Evolutionary conservation across 371 early-diverging fungal species (phyloP), one percentile per base, ranked within the genome.

Genomic region (Mucor ambiguus): DNA sequence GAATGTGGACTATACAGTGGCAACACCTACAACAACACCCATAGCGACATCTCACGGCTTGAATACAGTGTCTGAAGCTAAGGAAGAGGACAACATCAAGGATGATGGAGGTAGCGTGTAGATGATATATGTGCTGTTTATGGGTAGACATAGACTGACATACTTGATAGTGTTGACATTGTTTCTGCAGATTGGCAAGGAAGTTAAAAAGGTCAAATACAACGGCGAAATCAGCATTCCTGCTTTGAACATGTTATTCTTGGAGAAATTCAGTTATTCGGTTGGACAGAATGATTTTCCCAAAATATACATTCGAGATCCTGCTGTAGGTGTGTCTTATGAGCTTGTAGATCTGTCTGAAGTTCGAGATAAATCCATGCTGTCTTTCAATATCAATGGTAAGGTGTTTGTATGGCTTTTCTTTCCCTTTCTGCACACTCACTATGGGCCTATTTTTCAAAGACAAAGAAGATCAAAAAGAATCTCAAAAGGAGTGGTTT

Each of bases 301-400:
- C 1, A 85, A 72, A 44, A 86, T 92, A 29, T 91, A 93, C 63
- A 87, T 93, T 33, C 83, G 83, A 32, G 92, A 92, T 61, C 80
- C 88, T 2, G 61, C 78, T 6, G 64, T 82, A 6, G 78, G 80
- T 37, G 80, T 91, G 18, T 84, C 85, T 11, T 92, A 93, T 64
- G 91, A 92, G 61, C 81, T 93, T 14, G 89, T 88, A 55, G 84
- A 91, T 62, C 63, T 90, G 26, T 43, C 61, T 6, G 91, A 93
- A 63, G 89, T 93, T 18, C 74, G 69, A 29, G 68, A 88, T 32
- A 85, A 85, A 10, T 79, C 90, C 6, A 84, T 92, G 24, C 70
- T 90, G 26, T 85, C 88, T 10, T 75, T 93, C 11, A 85, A 88
- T 67, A 80, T 90, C n/a, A 74, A 85, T 74, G 85, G 89, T 88